Base-by-base conservation (phyloP, 176 grass and related monocot species). In the Canna indica region DNA sequence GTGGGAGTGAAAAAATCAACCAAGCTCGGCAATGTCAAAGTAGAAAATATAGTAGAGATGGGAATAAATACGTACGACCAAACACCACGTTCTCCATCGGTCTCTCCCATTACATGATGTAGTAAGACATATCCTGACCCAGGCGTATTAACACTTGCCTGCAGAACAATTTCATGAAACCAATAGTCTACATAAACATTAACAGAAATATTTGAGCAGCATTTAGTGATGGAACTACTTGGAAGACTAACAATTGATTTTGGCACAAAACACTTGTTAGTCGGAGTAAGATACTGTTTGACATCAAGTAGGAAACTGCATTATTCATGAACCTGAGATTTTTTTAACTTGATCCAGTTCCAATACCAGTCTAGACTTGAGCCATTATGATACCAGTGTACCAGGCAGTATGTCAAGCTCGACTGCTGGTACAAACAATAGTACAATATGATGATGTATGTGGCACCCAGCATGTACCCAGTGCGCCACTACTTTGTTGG, bases 111-210 rank as follows among this genome's bases (percentile, higher is more conserved):
- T 44, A 97, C 78, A 75, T 97, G 94, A 71, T 97, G 94, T 27
- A 97, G 81, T 54, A 97, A 85, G 74, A 97, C 94, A 76, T 97
- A 97, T 83, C 86, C 94, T 60, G 94, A 97, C 67, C 94, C 94
- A 72, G 86, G 94, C 67, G 94, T 90, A 52, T 92, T 76, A 71
- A 81, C 77, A 75, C 83, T 84, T 79, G 88, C 82, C 94, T 97
- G 70, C 47, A 88, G 53, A 87, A 71, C 69, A 47, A 25, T 58
- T 41, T 36, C 12, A 60, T 70, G 6, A 30, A 7, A 75, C 26
- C 81, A 83, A 72, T 22, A 41, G 24, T 48, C 44, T 33, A 9
- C n/a, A n/a, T n/a, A 14, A 70, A 28, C 68, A 48, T 47, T 16
- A 48, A 70, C 1, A 70, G 25, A n/a, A n/a, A 70, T 16, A 31